phyloP scores from a whole-genome alignment of 305 asterid species.

The Solanum hybrid region DNA sequence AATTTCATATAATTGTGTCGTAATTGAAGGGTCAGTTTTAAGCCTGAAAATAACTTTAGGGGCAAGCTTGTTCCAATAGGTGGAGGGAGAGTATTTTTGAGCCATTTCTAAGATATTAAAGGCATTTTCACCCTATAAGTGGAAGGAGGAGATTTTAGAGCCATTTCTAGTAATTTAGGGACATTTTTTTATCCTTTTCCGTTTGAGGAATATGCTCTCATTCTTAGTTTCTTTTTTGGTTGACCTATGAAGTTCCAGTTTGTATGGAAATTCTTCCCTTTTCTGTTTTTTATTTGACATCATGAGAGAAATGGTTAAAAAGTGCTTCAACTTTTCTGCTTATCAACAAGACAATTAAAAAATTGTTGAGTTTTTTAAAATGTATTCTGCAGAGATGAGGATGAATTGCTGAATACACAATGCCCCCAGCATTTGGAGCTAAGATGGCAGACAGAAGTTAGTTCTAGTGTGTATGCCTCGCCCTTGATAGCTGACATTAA shows the following conservation, averaged over 20 bases:
- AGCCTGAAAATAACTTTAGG: neutral
- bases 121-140: neutral
- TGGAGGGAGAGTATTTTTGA: neutral
- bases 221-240: neutral
- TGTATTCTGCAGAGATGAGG: constrained; percentile 56
- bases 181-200: neutral
- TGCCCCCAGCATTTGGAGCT: constrained; percentile 95
- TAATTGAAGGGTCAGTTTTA: neutral
- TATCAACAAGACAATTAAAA: neutral
- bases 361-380: neutral
- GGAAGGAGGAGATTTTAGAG: neutral
- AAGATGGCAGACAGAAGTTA: constrained; percentile 98
- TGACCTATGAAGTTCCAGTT: neutral
- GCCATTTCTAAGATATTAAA: neutral
- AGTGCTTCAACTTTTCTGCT: neutral
- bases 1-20: neutral
- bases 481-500: constrained; percentile 93
- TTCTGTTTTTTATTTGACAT: neutral
- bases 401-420: constrained; percentile 76
- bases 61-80: neutral
- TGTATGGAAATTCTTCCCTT: neutral
- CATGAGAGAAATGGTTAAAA: neutral
- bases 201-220: neutral
- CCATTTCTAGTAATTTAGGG: neutral
- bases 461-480: constrained; percentile 89